Conservation (phyloP, 495 filamentous ascomycete species). For the Neurospora sp. region DNA sequence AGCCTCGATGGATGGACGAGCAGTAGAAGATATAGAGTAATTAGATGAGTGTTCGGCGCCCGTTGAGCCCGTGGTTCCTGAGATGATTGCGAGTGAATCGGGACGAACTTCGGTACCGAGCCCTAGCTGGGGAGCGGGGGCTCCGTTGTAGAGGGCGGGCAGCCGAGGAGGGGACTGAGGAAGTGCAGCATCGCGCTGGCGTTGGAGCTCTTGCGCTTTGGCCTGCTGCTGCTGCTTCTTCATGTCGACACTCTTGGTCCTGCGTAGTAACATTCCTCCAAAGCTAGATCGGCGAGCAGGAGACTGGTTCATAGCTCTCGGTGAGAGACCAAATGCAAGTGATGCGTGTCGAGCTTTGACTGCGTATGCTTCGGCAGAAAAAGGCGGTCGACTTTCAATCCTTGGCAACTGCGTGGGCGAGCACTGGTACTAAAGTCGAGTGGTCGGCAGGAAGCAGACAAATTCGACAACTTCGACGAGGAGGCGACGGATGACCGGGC, state of each 20-base stretch:
- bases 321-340: not conserved
- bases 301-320: slow-evolving; percentile 31
- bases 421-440: not conserved
- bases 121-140: slow-evolving; percentile 48
- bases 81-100: slow-evolving; percentile 55
- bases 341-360: not conserved
- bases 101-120: slow-evolving; percentile 57
- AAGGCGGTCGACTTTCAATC: not conserved
- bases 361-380: not conserved
- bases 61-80: slow-evolving; percentile 23
- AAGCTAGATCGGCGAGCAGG: slow-evolving; percentile 42
- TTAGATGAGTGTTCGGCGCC: slow-evolving; percentile 28
- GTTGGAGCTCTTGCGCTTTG: slow-evolving; percentile 55
- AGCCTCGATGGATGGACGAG: slow-evolving; percentile 36
- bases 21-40: slow-evolving; percentile 16
- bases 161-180: slow-evolving; percentile 67
- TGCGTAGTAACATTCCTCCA: slow-evolving; percentile 58
- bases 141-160: slow-evolving; percentile 58
- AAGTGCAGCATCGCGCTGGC: slow-evolving; percentile 55
- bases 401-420: not conserved
- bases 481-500: not conserved
- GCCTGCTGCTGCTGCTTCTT: slow-evolving; percentile 53
- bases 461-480: not conserved
- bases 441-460: not conserved
- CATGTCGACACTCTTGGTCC: slow-evolving; percentile 70